Conservation (phyloP, 2,329 filamentous ascomycete species). For the Lecanicillium sp. region DNA sequence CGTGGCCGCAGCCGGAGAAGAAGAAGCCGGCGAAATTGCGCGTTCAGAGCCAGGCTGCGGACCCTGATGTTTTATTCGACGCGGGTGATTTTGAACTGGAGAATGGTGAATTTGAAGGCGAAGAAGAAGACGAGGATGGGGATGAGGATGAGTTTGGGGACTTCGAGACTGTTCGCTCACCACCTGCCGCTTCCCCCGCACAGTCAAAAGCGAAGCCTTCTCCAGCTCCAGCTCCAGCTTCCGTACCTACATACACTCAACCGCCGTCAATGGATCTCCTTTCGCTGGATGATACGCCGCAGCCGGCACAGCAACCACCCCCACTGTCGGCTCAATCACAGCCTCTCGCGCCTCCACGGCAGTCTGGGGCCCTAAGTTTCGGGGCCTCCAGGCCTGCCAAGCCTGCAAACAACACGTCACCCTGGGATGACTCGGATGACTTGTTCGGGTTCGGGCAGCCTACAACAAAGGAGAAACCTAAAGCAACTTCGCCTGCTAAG, state of each 20-base stretch:
- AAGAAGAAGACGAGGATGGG: constrained; percentile 40
- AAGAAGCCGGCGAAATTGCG: constrained; percentile 12
- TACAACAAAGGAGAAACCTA: not conserved
- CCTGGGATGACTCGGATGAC: not conserved
- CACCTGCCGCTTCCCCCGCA: constrained; percentile 8
- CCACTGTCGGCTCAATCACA: not conserved
- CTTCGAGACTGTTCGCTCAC: constrained; percentile 40
- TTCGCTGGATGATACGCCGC: constrained; percentile 24
- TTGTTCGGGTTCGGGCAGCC: not conserved
- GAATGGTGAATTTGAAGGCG: constrained; percentile 29
- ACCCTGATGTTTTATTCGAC: constrained; percentile 59
- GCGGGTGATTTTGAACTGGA: constrained; percentile 46
- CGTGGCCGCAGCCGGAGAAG: constrained; percentile 11
- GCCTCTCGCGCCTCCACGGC: constrained; percentile 4
- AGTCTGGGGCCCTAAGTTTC: not conserved
- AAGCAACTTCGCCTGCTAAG: not conserved
- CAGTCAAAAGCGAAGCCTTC: constrained; percentile 13
- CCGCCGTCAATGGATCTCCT: constrained; percentile 31
- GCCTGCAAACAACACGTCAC: not conserved
- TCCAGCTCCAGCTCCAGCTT: constrained; percentile 14
- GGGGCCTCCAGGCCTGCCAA: not conserved
- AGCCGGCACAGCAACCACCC: constrained; percentile 10
- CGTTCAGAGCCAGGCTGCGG: constrained; percentile 12
- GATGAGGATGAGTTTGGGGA: constrained; percentile 54
- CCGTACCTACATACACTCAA: constrained; percentile 7